Base-by-base conservation (phyloP, 805 yeast species). In the Starmerella geochares region DNA sequence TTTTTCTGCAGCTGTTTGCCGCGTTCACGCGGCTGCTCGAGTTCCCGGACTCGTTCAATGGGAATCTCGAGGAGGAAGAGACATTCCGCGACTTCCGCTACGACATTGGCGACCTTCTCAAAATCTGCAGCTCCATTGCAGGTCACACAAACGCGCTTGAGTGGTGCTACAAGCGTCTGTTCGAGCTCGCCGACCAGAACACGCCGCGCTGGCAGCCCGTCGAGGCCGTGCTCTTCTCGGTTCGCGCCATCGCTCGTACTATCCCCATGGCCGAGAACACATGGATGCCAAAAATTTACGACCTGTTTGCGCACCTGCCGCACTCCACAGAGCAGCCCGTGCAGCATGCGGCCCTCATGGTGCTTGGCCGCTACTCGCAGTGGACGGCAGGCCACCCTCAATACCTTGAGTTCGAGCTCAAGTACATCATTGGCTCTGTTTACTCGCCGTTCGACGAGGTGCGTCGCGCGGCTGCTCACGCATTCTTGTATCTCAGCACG, bases 21-120 rank as follows among this genome's bases (percentile, higher is more conserved):
- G 71, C 81, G 33, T 78, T 86, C 60, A 74, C 83, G 44, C 66
- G 67, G 39, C 94, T 83, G 61, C 71, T 92, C 54, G 76, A 78
- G 51, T 88, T 88, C 64, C 97, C 96, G 17, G 74, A 71, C 46
- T 62, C 79, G 17, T 90, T 90, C 28, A 33, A 37, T 59, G 73
- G 75, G 39, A 86, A 84, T 60, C 73, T 71, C 56, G 96, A 86
- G 62, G 83, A 78, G 49, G 95, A 87, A 62, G 98, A 94, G 62
- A 85, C 86, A 65, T 92, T 92, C 65, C 80, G 85, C 60, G 94
- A 86, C 52, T 92, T 90, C 67, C 75, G 99, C 61, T 92, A 92
- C 66, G 95, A 86, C 50, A 85, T 92, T 84, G 97, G 97, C 33
- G 97, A 92, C 64, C 95, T 90, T n/a, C 69, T 92, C 54, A 94